A percentile compares a stretch with the other conserved stretches of the same genome.
Evolutionary conservation across 78 protist species (phyloP).

Genomic region (Thecamonas trahens): DNA sequence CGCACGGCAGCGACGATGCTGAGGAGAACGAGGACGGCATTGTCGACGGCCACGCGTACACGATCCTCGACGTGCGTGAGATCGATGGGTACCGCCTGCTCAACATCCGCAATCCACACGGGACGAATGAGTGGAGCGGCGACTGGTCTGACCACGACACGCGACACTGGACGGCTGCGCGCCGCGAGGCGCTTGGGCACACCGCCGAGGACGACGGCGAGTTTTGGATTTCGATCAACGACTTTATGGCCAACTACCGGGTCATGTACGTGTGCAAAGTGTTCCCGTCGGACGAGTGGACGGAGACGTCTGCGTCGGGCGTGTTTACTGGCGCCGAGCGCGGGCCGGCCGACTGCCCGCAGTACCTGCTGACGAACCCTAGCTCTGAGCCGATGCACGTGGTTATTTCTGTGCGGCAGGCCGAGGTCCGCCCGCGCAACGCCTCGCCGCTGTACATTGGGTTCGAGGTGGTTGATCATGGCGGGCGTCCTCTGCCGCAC

Average conservation of each 20-base stretch:
- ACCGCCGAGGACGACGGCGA: constrained; percentile 19
- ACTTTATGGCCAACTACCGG: neutral
- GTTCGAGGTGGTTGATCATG: too few species aligned
- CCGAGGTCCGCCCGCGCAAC: too few species aligned
- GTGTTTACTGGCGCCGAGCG: too few species aligned
- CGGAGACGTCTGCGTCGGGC: too few species aligned
- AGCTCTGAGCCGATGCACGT: too few species aligned
- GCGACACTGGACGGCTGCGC: constrained; percentile 27
- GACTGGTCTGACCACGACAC: constrained; percentile 27
- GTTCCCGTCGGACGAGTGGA: too few species aligned
- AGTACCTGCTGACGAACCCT: too few species aligned
- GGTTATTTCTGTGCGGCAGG: too few species aligned
- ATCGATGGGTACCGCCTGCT: neutral
- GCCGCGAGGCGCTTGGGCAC: neutral
- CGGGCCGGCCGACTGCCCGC: too few species aligned
- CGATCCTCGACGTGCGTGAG: neutral
- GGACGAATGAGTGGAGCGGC: constrained; percentile 45
- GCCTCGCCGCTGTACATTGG: too few species aligned
- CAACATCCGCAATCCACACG: constrained; percentile 54
- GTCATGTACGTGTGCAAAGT: constrained; percentile 9
- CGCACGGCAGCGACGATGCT: neutral
- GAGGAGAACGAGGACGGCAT: neutral
- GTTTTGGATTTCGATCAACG: constrained; percentile 19
- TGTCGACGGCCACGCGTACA: constrained; percentile 14
- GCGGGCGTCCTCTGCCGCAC: too few species aligned